Percentiles rank a stretch among this genome's conserved stretches.
phyloP scores from a whole-genome alignment of 257 asterid species.

The Solanum peruvianum region DNA sequence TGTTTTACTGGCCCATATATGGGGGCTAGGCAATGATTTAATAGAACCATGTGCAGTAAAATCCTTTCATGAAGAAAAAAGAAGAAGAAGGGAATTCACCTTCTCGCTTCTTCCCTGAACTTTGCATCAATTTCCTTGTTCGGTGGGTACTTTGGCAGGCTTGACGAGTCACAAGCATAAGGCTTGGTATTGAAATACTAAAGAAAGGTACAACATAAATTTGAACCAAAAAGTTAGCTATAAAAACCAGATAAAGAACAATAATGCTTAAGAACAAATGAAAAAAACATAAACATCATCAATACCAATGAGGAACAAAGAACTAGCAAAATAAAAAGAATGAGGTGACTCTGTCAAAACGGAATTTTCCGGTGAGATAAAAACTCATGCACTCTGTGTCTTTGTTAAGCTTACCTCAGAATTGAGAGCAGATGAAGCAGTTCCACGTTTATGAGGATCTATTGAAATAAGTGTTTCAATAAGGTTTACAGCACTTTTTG shows the following conservation, averaged over 20 bases:
- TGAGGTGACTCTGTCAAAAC: not conserved
- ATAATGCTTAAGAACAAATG: not conserved
- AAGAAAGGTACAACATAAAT: not conserved
- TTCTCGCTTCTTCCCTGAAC: constrained; percentile 60
- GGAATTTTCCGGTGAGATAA: not conserved
- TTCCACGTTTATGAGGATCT: constrained; percentile 68
- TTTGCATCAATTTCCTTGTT: constrained; percentile 97
- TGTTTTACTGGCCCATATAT: not conserved
- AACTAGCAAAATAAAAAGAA: not conserved
- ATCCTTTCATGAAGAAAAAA: not conserved
- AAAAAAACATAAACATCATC: not conserved
- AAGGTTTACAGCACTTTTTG: constrained; percentile 55
- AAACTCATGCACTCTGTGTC: not conserved
- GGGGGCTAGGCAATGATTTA: not conserved
- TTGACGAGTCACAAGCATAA: constrained; percentile 69
- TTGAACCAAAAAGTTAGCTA: not conserved
- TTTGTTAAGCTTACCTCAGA: constrained; percentile 39
- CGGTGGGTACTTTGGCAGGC: constrained; percentile 81
- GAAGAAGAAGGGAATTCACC: constrained; percentile 17
- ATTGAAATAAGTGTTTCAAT: constrained; percentile 58
- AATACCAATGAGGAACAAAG: not conserved
- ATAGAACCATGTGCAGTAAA: not conserved
- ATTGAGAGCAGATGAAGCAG: constrained; percentile 56
- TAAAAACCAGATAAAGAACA: not conserved
- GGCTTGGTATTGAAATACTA: constrained; percentile 72